A percentile compares a stretch with the other conserved stretches of the same genome.
Evolutionary conservation across 805 yeast species (phyloP).

Genomic region (Metschnikowia noctiluminum): DNA sequence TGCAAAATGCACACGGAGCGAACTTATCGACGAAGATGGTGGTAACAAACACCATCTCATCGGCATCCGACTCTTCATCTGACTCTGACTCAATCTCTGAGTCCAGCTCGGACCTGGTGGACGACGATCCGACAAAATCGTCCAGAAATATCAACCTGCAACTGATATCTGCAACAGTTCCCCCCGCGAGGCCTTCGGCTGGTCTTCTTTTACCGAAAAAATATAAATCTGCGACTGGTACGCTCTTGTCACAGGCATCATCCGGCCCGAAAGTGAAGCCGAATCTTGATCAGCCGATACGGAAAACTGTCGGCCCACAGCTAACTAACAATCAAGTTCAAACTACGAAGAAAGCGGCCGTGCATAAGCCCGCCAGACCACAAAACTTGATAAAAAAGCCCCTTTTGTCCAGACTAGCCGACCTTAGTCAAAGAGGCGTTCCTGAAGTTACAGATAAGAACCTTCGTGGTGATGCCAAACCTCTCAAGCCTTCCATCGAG

Average conservation of each 20-base stretch:
- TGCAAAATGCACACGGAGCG: no score
- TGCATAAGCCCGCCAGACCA: neutral
- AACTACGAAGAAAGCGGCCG: neutral
- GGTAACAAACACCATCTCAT: no score
- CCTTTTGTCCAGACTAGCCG: slow-evolving; percentile 8
- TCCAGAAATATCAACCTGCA: neutral
- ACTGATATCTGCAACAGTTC: neutral
- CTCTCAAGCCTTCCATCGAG: slow-evolving; percentile 1
- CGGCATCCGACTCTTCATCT: neutral
- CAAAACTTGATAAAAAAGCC: slow-evolving; percentile 2
- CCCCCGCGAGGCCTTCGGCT: neutral
- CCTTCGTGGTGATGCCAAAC: neutral
- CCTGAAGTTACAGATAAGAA: slow-evolving; percentile 16
- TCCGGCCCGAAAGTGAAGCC: neutral
- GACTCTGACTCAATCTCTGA: slow-evolving; percentile 9
- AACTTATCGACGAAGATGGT: no score
- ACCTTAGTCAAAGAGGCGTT: slow-evolving; percentile 15
- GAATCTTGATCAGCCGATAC: neutral
- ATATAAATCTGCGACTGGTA: neutral
- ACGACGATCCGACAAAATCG: slow-evolving; percentile 1
- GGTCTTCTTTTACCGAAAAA: slow-evolving; percentile 5
- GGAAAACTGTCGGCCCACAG: neutral
- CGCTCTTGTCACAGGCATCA: neutral
- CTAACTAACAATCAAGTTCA: neutral
- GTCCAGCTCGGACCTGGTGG: slow-evolving; percentile 6